Conservation (phyloP, 495 filamentous ascomycete genomes). For the Neurospora sp. region DNA sequence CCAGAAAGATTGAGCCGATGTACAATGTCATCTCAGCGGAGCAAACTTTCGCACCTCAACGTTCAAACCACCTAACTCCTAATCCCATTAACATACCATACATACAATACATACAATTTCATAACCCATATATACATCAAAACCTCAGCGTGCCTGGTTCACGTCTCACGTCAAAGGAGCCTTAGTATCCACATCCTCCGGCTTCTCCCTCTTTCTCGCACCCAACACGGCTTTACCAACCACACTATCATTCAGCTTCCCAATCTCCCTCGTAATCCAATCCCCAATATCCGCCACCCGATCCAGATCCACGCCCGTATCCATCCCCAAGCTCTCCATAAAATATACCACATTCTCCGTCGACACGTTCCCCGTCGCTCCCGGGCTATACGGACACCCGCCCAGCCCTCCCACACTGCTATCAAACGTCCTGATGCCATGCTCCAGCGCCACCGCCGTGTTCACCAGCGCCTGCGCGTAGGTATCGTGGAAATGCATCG, state of each 20-base stretch:
- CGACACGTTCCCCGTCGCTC: slow-evolving; percentile 89
- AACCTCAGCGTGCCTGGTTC: neutral
- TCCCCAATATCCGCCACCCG: slow-evolving; percentile 69
- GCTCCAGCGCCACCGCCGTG: slow-evolving; percentile 73
- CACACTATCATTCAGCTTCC: slow-evolving; percentile 59
- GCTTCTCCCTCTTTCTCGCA: slow-evolving; percentile 23
- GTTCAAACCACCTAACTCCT: neutral
- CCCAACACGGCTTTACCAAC: slow-evolving; percentile 72
- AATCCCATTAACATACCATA: neutral
- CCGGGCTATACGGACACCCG: slow-evolving; percentile 88
- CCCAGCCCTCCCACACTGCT: slow-evolving; percentile 82
- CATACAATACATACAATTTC: neutral
- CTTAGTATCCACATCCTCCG: neutral
- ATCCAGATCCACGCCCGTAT: slow-evolving; percentile 80
- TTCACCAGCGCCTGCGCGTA: slow-evolving; percentile 94
- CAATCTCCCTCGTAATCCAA: slow-evolving; percentile 83
- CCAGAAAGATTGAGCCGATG: neutral
- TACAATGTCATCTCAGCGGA: neutral
- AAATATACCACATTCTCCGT: slow-evolving; percentile 93
- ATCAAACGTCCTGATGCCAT: slow-evolving; percentile 84
- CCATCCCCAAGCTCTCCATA: slow-evolving; percentile 73
- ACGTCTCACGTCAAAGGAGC: neutral
- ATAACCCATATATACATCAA: neutral
- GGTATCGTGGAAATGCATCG: slow-evolving; percentile 94
- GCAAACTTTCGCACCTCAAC: neutral